These are phyloP conservation scores for Zelonia costaricensis DNA, from an alignment of 208 protist genomes.

Conservation along the genomic window DNA sequence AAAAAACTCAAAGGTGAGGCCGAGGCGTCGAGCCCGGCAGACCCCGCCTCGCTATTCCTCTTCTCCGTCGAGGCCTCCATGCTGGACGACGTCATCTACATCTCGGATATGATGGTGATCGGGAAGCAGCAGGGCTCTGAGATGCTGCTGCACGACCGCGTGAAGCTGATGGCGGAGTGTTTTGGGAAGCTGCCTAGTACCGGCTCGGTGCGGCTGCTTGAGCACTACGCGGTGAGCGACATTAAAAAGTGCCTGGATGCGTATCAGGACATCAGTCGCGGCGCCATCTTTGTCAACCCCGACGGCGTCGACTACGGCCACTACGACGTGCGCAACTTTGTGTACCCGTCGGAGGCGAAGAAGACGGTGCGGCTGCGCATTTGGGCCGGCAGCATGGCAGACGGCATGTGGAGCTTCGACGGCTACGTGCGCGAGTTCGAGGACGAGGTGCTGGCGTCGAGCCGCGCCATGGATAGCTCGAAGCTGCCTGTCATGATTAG, in stretches of 20 bases:
- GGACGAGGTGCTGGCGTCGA: slow-evolving; percentile 42
- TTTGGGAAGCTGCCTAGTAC: slow-evolving; percentile 47
- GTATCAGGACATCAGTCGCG: slow-evolving; percentile 47
- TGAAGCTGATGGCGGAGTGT: slow-evolving; percentile 53
- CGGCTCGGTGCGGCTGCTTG: slow-evolving; percentile 51
- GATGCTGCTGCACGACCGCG: slow-evolving; percentile 64
- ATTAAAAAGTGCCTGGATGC: slow-evolving; percentile 58
- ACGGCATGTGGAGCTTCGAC: slow-evolving; percentile 74
- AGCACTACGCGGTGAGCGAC: slow-evolving; percentile 63
- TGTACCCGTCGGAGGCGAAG: slow-evolving; percentile 56
- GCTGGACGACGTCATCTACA: slow-evolving; percentile 64
- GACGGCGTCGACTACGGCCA: slow-evolving; percentile 61
- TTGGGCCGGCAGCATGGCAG: slow-evolving; percentile 42
- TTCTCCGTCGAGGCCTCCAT: slow-evolving; percentile 84
- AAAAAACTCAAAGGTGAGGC: slow-evolving; percentile 32
- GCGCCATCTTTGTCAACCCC: slow-evolving; percentile 82
- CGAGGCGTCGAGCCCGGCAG: slow-evolving; percentile 5
- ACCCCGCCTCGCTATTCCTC: slow-evolving; percentile 13
- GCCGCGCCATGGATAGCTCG: slow-evolving; percentile 26
- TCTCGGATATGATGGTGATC: slow-evolving; percentile 79
- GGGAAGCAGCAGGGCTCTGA: slow-evolving; percentile 45
- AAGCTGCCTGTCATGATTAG: slow-evolving; percentile 51
- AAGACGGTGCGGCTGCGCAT: slow-evolving; percentile 79
- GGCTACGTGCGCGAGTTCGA: slow-evolving; percentile 49
- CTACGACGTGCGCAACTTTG: slow-evolving; percentile 80